These are phyloP conservation scores for Monosporozyma servazzii DNA, from an alignment of 805 yeast genomes.

Conservation along the genomic window DNA sequence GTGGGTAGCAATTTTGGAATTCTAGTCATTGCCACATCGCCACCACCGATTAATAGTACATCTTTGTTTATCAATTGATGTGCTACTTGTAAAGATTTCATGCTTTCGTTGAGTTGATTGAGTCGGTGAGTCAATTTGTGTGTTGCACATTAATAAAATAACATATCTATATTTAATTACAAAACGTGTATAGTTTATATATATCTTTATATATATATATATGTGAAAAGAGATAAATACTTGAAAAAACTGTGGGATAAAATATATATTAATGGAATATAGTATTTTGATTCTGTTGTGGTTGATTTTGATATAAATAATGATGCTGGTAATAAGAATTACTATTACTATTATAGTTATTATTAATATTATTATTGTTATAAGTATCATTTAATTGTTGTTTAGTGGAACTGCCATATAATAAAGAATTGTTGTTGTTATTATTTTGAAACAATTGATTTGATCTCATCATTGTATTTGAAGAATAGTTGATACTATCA, in stretches of 20 bases:
- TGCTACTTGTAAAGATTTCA: constrained; percentile 23
- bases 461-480: background rate
- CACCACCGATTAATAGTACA: constrained; percentile 28
- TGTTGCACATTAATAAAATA: background rate
- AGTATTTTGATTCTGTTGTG: background rate
- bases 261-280: background rate
- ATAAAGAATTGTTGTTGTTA: background rate
- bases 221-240: background rate
- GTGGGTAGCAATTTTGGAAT: constrained; percentile 26
- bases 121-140: too few species aligned
- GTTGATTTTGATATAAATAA: background rate
- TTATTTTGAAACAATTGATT: background rate
- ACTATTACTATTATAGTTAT: background rate
- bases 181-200: background rate
- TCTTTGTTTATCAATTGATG: constrained; percentile 20
- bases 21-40: constrained; percentile 29
- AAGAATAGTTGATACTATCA: background rate
- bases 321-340: constrained; percentile 11
- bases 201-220: background rate
- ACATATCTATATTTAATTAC: background rate
- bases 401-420: background rate
- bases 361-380: background rate
- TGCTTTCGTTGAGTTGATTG: constrained; percentile 2
- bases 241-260: too few species aligned
- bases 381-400: background rate